Conservation (phyloP, 2,329 filamentous ascomycete genomes). For the Scedosporium apiospermum region DNA sequence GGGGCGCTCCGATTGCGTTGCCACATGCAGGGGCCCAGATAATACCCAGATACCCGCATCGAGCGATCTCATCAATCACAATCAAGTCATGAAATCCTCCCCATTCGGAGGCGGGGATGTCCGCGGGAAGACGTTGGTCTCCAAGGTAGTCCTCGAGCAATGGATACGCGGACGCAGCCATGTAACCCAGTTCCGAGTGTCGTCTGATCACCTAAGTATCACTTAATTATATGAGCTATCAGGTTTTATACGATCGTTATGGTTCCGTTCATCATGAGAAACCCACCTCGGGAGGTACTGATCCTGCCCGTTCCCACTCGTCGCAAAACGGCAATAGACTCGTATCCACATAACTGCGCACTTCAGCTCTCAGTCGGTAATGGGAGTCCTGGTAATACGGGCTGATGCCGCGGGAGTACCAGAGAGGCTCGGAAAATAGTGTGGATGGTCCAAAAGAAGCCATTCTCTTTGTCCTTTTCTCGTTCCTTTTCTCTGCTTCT, state of each 20-base stretch:
- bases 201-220: neutral
- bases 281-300: neutral
- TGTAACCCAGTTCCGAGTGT: neutral
- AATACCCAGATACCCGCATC: neutral
- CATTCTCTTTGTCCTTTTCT: too few relatives aligned
- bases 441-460: neutral
- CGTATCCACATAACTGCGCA: neutral
- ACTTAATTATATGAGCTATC: too few relatives aligned
- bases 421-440: neutral
- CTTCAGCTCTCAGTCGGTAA: neutral
- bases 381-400: neutral
- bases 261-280: neutral
- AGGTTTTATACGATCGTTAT: too few relatives aligned
- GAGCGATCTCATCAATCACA: neutral
- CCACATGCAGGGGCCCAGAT: neutral
- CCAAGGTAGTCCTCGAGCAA: neutral
- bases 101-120: neutral
- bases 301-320: neutral
- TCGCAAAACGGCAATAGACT: neutral
- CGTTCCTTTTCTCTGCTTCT: too few relatives aligned
- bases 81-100: neutral
- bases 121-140: neutral
- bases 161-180: neutral
- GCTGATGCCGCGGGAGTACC: neutral
- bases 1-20: neutral